A percentile compares a stretch with the other conserved stretches of the same genome.
Evolutionary conservation across 129 eudicot species (phyloP).

Genomic region (Tagetes erecta): DNA sequence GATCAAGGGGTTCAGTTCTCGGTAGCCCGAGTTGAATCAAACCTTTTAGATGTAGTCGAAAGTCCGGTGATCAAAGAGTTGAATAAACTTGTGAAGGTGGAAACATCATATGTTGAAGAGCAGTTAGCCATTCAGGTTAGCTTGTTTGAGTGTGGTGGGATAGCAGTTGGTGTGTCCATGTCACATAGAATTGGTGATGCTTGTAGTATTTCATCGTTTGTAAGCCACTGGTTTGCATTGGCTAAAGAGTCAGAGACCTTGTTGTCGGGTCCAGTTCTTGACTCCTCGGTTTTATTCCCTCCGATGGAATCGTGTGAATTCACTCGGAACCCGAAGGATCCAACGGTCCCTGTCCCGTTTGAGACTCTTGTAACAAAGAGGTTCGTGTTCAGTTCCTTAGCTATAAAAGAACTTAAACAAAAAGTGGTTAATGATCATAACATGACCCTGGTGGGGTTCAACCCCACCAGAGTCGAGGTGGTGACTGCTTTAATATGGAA

Average conservation of each 20-base stretch:
- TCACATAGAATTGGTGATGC: constrained; percentile 45
- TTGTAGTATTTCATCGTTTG: constrained; percentile 29
- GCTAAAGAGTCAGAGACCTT: constrained; percentile 22
- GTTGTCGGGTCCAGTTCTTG: constrained; percentile 24
- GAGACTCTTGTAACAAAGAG: constrained; percentile 41
- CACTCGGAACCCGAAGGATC: constrained; percentile 20
- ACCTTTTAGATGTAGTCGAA: constrained; percentile 20
- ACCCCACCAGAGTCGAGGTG: constrained; percentile 47
- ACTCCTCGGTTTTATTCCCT: constrained; percentile 39
- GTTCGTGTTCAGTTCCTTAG: constrained; percentile 40
- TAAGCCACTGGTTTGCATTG: constrained; percentile 32
- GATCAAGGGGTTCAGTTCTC: constrained; percentile 41
- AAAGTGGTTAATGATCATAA: constrained; percentile 1
- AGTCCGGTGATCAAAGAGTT: constrained; percentile 27
- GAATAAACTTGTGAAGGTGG: constrained; percentile 30
- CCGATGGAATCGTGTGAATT: constrained; percentile 19
- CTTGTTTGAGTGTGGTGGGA: constrained; percentile 46
- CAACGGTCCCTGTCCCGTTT: not conserved
- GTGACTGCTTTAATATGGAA: constrained; percentile 49
- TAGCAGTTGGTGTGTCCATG: constrained; percentile 41
- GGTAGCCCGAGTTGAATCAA: constrained; percentile 32
- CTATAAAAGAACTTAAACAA: constrained; percentile 30
- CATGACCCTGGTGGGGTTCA: not conserved
- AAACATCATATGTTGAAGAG: constrained; percentile 30
- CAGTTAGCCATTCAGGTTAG: constrained; percentile 49